These are phyloP conservation scores for Chalaropsis thielavioides DNA, from an alignment of 2,329 filamentous ascomycete genomes.

Conservation along the genomic window DNA sequence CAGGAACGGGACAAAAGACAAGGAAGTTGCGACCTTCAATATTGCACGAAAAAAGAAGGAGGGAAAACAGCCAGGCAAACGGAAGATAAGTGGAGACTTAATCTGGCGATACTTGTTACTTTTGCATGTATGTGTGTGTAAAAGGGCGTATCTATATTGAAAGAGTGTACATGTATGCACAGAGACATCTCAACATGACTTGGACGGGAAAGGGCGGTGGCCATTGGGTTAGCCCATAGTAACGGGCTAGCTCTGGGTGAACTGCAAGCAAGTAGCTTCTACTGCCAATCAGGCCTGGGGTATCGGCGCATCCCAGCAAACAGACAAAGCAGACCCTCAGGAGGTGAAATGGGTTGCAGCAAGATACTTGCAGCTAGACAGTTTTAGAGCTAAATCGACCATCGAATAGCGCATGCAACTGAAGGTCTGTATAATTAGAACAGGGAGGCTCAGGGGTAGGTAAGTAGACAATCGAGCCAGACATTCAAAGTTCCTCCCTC, in stretches of 20 bases:
- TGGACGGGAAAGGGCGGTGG: too few species aligned
- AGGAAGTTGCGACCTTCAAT: conserved; percentile 6
- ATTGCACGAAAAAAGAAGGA: not conserved
- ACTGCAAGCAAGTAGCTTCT: not conserved
- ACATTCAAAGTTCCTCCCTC: not conserved
- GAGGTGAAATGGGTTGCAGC: not conserved
- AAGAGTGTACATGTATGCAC: too few species aligned
- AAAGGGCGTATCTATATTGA: too few species aligned
- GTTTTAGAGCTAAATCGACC: not conserved
- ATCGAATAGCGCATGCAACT: not conserved
- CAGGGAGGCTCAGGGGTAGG: not conserved
- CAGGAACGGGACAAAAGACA: conserved; percentile 16
- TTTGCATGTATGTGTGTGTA: too few species aligned
- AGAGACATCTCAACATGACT: too few species aligned
- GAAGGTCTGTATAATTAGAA: not conserved
- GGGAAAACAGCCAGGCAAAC: not conserved
- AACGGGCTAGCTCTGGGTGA: too few species aligned
- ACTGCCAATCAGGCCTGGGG: too few species aligned
- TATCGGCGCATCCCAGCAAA: too few species aligned
- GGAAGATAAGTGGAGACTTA: not conserved
- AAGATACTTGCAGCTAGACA: not conserved
- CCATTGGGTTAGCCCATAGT: too few species aligned
- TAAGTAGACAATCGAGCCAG: not conserved
- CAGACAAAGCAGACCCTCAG: too few species aligned
- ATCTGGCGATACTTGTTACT: too few species aligned